These are phyloP conservation scores for Mycocentrospora acerina DNA, from an alignment of 2,329 filamentous ascomycete genomes.

Conservation along the genomic window DNA sequence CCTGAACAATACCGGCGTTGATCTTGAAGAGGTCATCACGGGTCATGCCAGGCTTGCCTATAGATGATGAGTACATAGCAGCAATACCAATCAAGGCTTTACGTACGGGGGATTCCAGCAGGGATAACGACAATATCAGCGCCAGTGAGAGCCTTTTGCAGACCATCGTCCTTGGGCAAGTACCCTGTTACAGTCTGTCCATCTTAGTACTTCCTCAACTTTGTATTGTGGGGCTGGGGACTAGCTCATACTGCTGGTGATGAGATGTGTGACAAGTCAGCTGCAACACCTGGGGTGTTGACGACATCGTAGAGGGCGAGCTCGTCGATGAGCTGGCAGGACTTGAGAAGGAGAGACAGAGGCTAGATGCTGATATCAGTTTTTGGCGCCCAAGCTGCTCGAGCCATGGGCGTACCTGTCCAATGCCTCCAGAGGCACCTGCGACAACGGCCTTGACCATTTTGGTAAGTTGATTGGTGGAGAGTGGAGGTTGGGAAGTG, in stretches of 20 bases:
- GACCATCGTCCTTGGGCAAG: constrained; percentile 79
- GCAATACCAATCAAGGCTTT: background rate
- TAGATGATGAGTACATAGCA: constrained; percentile 16
- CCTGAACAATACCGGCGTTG: constrained; percentile 97
- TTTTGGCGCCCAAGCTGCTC: constrained; percentile 3
- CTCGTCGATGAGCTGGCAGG: constrained; percentile 82
- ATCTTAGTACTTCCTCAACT: constrained; percentile 14
- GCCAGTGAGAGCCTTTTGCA: constrained; percentile 85
- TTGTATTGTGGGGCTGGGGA: constrained; percentile 6
- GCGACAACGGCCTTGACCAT: constrained; percentile 64
- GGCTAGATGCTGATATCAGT: constrained; percentile 62
- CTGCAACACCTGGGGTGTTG: constrained; percentile 93
- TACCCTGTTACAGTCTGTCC: constrained; percentile 76
- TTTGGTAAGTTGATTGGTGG: constrained; percentile 27
- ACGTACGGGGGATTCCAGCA: constrained; percentile 89
- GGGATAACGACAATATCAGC: constrained; percentile 97
- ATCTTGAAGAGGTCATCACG: constrained; percentile 99
- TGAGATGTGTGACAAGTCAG: constrained; percentile 97
- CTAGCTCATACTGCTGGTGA: constrained; percentile 68
- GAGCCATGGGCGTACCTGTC: constrained; percentile 66
- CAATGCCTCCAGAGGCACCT: constrained; percentile 97
- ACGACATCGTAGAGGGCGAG: constrained; percentile 99
- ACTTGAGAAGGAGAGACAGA: constrained; percentile 93
- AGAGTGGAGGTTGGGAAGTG: constrained; percentile 16
- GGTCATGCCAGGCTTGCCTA: constrained; percentile 99